Base-by-base conservation (phyloP, 148 eudicot species). In the Heliamphora exappendiculata region DNA sequence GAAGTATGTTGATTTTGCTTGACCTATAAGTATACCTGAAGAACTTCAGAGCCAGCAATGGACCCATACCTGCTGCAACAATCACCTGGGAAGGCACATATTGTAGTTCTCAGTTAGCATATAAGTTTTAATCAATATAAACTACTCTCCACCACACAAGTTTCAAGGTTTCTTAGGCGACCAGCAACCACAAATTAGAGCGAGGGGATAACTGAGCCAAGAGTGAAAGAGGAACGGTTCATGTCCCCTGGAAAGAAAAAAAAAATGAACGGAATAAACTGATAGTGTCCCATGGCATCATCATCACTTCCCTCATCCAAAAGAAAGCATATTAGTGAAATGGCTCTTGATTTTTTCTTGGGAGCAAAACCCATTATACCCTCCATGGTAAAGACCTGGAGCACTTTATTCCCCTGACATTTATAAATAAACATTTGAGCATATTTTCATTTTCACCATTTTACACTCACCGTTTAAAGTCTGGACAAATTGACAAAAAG, bases 51-150 rank as follows among this genome's bases (percentile, higher is more conserved):
- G 96, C 98, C 29, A 92, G 75, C 44, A 92, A 74, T 1, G 98
- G 98, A 42, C 98, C 97, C 96, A 95, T 95, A 51, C 98, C 98
- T 37, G 92, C 89, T n/a, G 78, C 88, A 49, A 91, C 88, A 34
- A 88, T 89, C 26, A 92, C 89, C 98, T 95, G 97, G 67, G 84
- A 84, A 33, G 70, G 54, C 31, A 75, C 37, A 60, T 8, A 53
- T 67, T 62, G 66, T 70, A 60, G 8, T 79, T 50, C 51, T n/a
- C 59, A 81, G 70, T 82, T 60, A 84, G 79, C 68, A 57, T 22
- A 53, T 53, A 65, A 76, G 50, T 20, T 63, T 50, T 14, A 45
- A 75, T 19, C 44, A 45, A n/a, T 0, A 26, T 72, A 10, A 11
- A 29, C 70, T 47, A 20, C 42, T 45, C 31, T 42, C 12, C 34